These are phyloP conservation scores for Aspergillus nomiae DNA, from an alignment of 2,329 filamentous ascomycete species.

Conservation along the genomic window DNA sequence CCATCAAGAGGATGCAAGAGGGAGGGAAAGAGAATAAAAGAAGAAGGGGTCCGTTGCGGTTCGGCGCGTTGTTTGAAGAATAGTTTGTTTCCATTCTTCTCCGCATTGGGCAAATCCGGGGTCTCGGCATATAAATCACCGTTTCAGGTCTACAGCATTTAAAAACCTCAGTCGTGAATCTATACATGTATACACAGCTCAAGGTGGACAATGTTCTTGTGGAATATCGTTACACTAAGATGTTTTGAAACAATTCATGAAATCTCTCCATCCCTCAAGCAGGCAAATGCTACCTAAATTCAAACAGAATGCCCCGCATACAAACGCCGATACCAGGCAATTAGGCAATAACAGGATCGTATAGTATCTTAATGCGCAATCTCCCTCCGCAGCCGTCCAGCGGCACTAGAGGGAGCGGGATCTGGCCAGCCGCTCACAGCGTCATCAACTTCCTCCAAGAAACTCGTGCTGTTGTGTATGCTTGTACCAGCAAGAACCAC, in stretches of 20 bases:
- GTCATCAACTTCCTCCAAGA: conserved; percentile 89
- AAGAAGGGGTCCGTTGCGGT: neutral
- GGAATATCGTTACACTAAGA: neutral
- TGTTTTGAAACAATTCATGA: neutral
- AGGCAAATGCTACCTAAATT: neutral
- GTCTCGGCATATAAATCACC: conserved; percentile 7
- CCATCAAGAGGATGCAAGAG: conserved; percentile 20
- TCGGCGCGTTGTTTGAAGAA: neutral
- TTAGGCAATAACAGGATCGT: neutral
- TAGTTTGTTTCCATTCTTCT: conserved; percentile 12
- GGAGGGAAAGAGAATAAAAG: conserved; percentile 4
- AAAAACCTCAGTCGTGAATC: neutral
- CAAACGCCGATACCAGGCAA: conserved; percentile 13
- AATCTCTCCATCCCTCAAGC: neutral
- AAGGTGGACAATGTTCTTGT: neutral
- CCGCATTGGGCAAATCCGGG: conserved; percentile 28
- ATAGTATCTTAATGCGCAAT: conserved; percentile 50
- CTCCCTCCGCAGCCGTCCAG: conserved; percentile 64
- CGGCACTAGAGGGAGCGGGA: conserved; percentile 59
- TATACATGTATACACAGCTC: too few relatives aligned
- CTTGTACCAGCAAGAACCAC: conserved; percentile 87
- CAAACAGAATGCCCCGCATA: neutral
- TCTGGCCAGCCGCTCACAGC: conserved; percentile 86
- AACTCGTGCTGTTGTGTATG: conserved; percentile 83
- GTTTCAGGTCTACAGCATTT: neutral